A percentile compares a stretch with the other conserved stretches of the same genome.
These are phyloP conservation scores for Chaetoceros muelleri DNA, from an alignment of 108 stramenopile species.

Conservation along the genomic window DNA sequence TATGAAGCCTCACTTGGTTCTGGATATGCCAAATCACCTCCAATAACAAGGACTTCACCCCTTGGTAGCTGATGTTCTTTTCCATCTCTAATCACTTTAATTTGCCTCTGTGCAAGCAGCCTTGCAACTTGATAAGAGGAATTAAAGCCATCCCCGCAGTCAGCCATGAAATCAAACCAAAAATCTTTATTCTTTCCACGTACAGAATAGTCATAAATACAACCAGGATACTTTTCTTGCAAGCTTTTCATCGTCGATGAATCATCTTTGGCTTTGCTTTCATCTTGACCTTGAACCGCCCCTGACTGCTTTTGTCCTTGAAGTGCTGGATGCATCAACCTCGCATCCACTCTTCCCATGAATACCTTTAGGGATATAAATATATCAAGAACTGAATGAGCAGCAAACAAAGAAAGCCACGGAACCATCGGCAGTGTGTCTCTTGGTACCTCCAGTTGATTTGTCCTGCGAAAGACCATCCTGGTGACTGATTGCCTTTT, in stretches of 20 bases:
- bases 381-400: constrained; percentile 16
- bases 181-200: constrained; percentile 13
- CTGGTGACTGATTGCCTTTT: neutral
- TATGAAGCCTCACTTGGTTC: constrained; percentile 33
- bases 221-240: neutral
- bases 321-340: constrained; percentile 42
- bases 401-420: constrained; percentile 34
- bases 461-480: neutral
- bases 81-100: constrained; percentile 16
- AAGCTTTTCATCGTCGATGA: neutral
- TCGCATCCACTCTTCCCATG: constrained; percentile 48
- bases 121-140: constrained; percentile 47
- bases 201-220: neutral
- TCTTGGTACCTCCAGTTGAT: constrained; percentile 18
- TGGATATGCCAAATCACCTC: constrained; percentile 60
- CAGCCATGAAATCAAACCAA: constrained; percentile 59
- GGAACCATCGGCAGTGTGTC: constrained; percentile 43
- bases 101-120: constrained; percentile 38
- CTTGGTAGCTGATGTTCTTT: constrained; percentile 22
- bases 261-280: constrained; percentile 6
- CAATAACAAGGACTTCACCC: constrained; percentile 41
- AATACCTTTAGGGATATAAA: constrained; percentile 41
- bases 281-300: neutral
- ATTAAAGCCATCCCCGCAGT: constrained; percentile 55
- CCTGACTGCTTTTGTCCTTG: constrained; percentile 9